These are phyloP conservation scores for Canariomyces notabilis DNA, from an alignment of 2,329 filamentous ascomycete species.

Conservation along the genomic window DNA sequence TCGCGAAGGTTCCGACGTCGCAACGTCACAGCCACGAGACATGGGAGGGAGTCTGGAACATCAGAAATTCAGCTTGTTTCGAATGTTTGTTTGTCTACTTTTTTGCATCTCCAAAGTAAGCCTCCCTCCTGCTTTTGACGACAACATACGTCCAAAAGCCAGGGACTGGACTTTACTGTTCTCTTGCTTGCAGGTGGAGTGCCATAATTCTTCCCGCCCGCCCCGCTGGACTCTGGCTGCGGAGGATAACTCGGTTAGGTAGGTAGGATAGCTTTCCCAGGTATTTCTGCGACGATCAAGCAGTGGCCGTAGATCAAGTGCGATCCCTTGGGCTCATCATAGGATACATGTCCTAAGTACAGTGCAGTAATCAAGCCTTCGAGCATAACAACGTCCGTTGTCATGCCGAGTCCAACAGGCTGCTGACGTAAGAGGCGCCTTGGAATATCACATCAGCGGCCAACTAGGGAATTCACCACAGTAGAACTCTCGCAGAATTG, in stretches of 20 bases:
- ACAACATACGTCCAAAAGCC: not conserved
- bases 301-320: not conserved
- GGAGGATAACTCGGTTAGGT: not conserved
- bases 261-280: not conserved
- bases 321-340: not conserved
- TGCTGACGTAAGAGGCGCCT: too few relatives aligned
- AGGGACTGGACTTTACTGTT: not conserved
- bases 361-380: not conserved
- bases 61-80: not conserved
- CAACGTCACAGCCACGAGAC: slow-evolving; percentile 1
- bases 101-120: too few relatives aligned
- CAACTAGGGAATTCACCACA: too few relatives aligned
- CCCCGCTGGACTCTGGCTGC: not conserved
- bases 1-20: not conserved
- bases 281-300: not conserved
- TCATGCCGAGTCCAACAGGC: not conserved
- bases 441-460: too few relatives aligned
- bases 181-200: not conserved
- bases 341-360: not conserved
- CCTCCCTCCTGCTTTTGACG: not conserved
- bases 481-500: too few relatives aligned
- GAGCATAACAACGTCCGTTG: not conserved
- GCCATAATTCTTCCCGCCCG: not conserved
- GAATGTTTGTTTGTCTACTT: not conserved
- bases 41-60: slow-evolving; percentile 1